phyloP scores from a whole-genome alignment of 306 rosid genomes.

The Gleditsia sinensis region DNA sequence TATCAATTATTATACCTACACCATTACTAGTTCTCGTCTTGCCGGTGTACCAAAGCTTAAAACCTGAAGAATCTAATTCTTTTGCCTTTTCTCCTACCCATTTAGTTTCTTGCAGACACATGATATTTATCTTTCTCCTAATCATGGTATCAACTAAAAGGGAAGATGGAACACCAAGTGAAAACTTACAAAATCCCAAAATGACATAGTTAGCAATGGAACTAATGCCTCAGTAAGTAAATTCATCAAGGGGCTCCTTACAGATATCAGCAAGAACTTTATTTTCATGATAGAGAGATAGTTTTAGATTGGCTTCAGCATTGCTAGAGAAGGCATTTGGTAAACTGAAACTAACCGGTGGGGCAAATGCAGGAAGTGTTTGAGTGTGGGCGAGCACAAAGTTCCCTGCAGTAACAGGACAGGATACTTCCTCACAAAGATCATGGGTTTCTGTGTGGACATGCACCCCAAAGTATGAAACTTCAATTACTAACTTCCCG shows the following conservation, averaged over 20 bases:
- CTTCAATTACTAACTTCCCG: constrained; percentile 57
- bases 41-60: too few relatives aligned
- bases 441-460: constrained; percentile 60
- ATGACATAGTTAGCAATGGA: neutral
- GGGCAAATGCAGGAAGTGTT: constrained; percentile 55
- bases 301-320: neutral
- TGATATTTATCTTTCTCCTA: too few relatives aligned
- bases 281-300: neutral
- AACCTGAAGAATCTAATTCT: too few relatives aligned
- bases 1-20: too few relatives aligned
- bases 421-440: constrained; percentile 52
- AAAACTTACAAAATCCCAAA: neutral
- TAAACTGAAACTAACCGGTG: constrained; percentile 52
- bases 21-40: too few relatives aligned
- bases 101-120: too few relatives aligned
- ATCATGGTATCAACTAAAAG: too few relatives aligned
- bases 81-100: too few relatives aligned
- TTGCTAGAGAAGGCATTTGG: neutral
- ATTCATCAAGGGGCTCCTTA: neutral
- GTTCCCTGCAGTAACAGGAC: constrained; percentile 51
- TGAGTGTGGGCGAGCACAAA: constrained; percentile 62
- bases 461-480: constrained; percentile 50
- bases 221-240: neutral
- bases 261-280: neutral
- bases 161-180: neutral